phyloP scores from a whole-genome alignment of 768 basidiomycete species.

The Lactarius akahatsu region DNA sequence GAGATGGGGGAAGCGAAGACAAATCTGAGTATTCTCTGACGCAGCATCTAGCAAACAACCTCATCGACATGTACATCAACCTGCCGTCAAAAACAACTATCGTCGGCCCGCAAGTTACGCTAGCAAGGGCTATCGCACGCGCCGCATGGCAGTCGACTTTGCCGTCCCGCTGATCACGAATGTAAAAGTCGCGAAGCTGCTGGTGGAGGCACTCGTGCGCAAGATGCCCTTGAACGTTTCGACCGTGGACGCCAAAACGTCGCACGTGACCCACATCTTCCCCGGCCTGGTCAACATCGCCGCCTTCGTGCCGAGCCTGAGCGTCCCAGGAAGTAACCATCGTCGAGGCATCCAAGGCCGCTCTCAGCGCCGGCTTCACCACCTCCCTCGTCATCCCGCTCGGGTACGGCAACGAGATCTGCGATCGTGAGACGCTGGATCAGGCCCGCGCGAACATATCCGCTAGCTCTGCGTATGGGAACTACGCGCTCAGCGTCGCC shows the following conservation, averaged over 20 bases:
- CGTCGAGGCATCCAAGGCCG: conserved; percentile 69
- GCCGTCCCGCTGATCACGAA: conserved; percentile 97
- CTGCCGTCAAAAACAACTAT: conserved; percentile 97
- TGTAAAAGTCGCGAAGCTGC: conserved; percentile 96
- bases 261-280: conserved; percentile 85
- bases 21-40: conserved; percentile 98
- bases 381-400: conserved; percentile 76
- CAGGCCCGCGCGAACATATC: conserved; percentile 60
- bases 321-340: conserved; percentile 52
- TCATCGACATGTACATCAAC: conserved; percentile 99
- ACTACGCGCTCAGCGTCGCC: conserved; percentile 80
- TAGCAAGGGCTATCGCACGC: conserved; percentile 94
- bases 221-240: conserved; percentile 91
- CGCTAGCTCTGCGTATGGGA: conserved; percentile 69
- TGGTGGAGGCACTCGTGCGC: conserved; percentile 89
- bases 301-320: conserved; percentile 78
- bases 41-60: conserved; percentile 92
- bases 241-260: conserved; percentile 89
- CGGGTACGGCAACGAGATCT: conserved; percentile 59
- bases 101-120: conserved; percentile 96
- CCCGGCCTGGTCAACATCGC: conserved; percentile 90
- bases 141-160: conserved; percentile 98
- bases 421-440: conserved; percentile 67
- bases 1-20: conserved; percentile 72
- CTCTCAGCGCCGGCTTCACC: conserved; percentile 88